Evolutionary conservation across 2,329 filamentous ascomycete species (phyloP), one percentile per base, ranked within the genome.

Genomic region (Fusarium nisikadoi): DNA sequence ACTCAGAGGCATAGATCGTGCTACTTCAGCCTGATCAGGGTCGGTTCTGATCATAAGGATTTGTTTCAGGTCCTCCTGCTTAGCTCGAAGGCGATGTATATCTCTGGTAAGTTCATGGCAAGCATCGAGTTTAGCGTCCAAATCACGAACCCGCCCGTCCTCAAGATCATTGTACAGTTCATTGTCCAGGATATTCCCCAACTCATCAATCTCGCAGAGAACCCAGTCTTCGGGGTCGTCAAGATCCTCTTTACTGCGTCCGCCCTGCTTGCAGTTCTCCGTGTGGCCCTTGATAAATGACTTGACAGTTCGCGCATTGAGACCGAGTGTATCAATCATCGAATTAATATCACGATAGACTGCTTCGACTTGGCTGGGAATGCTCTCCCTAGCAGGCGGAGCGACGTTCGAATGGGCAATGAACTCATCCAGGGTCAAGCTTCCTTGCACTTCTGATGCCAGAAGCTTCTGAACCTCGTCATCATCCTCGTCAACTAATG

Each of bases 301-400:
- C 52, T 86, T 85, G 41, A 95, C 88, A 10, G 93, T 90, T 20
- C 88, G 85, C 16, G 86, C 90, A 79, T 98, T 98, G 54, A 98
- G 87, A 14, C 95, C 95, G 43, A 98, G 84, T 0, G 93, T 95
- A 76, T 98, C 94, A 46, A 99, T 91, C 96, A 98, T 99, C 17
- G 93, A 93, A 80, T 96, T 95, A 79, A 95, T 93, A 76, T 95
- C 93, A 47, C 92, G 88, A 79, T 93, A 96, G 3, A 92, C 84
- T 23, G 89, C 87, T 76, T 92, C 90, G 27, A 90, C 89, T 73
- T 91, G 90, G 13, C 87, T 85, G 8, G 89, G 87, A 36, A 92
- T 84, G 49, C 86, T 90, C 60, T 90, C 87, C 57, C 85, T 84
- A 19, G 86, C 86, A 19, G 86, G 84, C 8, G 86, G 83, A 10